Evolutionary conservation across 805 yeast genomes (phyloP), one percentile per base, ranked within the genome.

Genomic region (Metschnikowia rubicola): DNA sequence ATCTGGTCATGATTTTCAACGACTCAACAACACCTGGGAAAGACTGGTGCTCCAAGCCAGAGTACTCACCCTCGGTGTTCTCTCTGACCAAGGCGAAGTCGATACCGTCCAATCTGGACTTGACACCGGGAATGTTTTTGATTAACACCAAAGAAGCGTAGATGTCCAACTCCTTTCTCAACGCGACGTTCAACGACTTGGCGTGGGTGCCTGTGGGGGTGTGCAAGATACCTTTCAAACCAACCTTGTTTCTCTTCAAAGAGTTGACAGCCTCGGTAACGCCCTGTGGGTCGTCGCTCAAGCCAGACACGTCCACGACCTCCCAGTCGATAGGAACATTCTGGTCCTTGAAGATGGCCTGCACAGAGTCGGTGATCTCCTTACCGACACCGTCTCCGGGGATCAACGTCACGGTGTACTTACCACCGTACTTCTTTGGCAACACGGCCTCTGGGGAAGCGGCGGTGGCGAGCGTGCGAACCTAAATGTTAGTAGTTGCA

Each of bases 351-450:
- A 92, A 92, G 66, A 92, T 87, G 58, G 88, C 81, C 69, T 86
- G 84, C 51, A 92, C 99, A 26, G 97, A 86, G 68, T 87, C 92
- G 50, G 98, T 86, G 66, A 91, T 88, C 75, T 91, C 97, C 65
- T 84, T 85, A 70, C 99, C 99, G 58, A 91, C 86, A 80, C 98
- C 98, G 67, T 92, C 99, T 73, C 99, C 97, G 50, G 98, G 98
- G 60, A 92, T 85, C 67, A 92, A 78, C 42, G 99, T 92, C 48
- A 94, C 97, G 44, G 92, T 87, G 78, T 81, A 91, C 67, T 84
- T 84, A 53, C 97, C 96, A 59, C 98, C 98, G 74, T 88, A 90
- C 73, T 88, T 86, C 76, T 88, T 88, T 62, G 96, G 95, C 62
- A 87, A 75, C 54, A 79, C 78, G 51, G 78, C 62, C 66, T 81